These are phyloP conservation scores for Curvularia spicifera DNA, from an alignment of 2,329 filamentous ascomycete species.

Conservation along the genomic window DNA sequence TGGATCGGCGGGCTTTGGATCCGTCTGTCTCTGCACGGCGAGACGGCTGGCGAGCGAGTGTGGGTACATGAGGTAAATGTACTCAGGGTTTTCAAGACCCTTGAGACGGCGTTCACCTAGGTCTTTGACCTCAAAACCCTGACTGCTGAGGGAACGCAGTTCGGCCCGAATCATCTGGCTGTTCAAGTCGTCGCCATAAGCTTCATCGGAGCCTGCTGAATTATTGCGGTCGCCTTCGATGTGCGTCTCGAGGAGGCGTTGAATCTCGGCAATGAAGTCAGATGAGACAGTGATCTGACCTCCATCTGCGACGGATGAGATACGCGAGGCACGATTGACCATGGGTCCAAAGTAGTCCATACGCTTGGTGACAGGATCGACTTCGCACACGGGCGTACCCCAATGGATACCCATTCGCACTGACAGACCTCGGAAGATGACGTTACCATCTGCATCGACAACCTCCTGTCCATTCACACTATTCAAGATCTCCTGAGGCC, in stretches of 20 bases:
- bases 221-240: slow-evolving; percentile 79
- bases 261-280: slow-evolving; percentile 96
- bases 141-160: slow-evolving; percentile 81
- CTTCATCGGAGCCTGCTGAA: slow-evolving; percentile 73
- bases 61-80: slow-evolving; percentile 94
- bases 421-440: slow-evolving; percentile 93
- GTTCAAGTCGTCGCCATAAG: slow-evolving; percentile 75
- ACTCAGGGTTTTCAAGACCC: slow-evolving; percentile 94
- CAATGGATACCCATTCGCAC: slow-evolving; percentile 98
- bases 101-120: slow-evolving; percentile 95
- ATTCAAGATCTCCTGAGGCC: slow-evolving; percentile 91
- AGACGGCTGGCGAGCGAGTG: slow-evolving; percentile 84
- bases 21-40: slow-evolving; percentile 66
- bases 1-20: slow-evolving; percentile 48
- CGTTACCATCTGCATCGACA: slow-evolving; percentile 79
- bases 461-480: slow-evolving; percentile 84
- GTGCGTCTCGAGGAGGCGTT: slow-evolving; percentile 86
- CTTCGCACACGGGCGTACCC: slow-evolving; percentile 92
- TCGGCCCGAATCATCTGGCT: slow-evolving; percentile 84
- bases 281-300: slow-evolving; percentile 96
- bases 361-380: slow-evolving; percentile 91
- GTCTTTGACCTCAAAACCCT: slow-evolving; percentile 96
- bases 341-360: slow-evolving; percentile 99
- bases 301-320: slow-evolving; percentile 91
- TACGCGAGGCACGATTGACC: slow-evolving; percentile 96